These are phyloP conservation scores for Kazachstania sp. DNA, from an alignment of 1,139 yeast genomes.

Conservation along the genomic window DNA sequence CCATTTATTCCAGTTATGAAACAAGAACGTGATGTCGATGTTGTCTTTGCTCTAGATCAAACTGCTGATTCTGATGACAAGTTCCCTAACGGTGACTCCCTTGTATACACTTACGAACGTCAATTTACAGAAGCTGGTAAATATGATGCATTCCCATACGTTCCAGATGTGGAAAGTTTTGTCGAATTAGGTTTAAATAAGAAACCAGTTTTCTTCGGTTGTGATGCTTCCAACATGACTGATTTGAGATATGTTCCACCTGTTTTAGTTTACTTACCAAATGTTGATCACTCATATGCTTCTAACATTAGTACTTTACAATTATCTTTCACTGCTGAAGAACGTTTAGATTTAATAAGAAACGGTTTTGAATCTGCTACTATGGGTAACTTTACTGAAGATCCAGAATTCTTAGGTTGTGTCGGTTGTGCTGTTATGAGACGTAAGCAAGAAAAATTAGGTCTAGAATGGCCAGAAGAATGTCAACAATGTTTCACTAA, in stretches of 20 bases:
- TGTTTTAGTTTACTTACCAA: constrained; percentile 69
- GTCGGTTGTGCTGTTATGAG: constrained; percentile 83
- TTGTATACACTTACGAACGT: constrained; percentile 57
- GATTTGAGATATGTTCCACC: constrained; percentile 53
- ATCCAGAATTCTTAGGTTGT: constrained; percentile 68
- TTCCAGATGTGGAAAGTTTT: constrained; percentile 68
- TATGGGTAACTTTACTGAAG: constrained; percentile 63
- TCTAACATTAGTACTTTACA: constrained; percentile 69
- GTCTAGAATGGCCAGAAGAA: constrained; percentile 54
- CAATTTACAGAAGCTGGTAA: constrained; percentile 57
- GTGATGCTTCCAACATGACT: constrained; percentile 62
- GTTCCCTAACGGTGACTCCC: constrained; percentile 76
- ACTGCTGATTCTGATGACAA: constrained; percentile 62
- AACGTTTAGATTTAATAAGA: constrained; percentile 51
- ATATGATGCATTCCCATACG: constrained; percentile 69
- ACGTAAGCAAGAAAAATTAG: constrained; percentile 68
- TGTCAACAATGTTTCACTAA: constrained; percentile 62
- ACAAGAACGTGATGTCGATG: constrained; percentile 62
- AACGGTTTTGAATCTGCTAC: constrained; percentile 79
- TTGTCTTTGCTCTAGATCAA: constrained; percentile 75
- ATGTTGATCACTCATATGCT: constrained; percentile 56
- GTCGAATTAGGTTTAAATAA: constrained; percentile 46
- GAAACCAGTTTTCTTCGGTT: constrained; percentile 78
- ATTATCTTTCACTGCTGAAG: constrained; percentile 51
- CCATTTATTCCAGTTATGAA: constrained; percentile 74